A percentile compares a stretch with the other conserved stretches of the same genome.
These are phyloP conservation scores for Aspergillus quadrilineatus DNA, from an alignment of 2,329 filamentous ascomycete species.

Conservation along the genomic window DNA sequence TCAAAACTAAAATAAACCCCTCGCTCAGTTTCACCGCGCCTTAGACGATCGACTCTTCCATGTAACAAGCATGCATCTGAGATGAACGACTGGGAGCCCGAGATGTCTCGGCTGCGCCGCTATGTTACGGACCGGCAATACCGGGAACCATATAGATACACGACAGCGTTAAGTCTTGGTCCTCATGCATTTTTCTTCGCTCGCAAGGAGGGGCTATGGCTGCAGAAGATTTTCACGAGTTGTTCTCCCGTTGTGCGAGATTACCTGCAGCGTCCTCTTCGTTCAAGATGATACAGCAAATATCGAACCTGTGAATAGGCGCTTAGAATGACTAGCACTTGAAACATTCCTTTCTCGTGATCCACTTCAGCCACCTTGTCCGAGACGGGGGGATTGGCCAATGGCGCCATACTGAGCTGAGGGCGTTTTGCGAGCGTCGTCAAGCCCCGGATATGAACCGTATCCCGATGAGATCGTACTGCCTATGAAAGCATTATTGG, in stretches of 20 bases:
- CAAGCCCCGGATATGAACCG: conserved; percentile 26
- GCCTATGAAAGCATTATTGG: conserved; percentile 38
- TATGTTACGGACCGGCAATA: not conserved
- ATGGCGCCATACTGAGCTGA: conserved; percentile 41
- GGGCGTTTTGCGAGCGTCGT: conserved; percentile 26
- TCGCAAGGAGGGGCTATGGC: not conserved
- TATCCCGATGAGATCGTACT: conserved; percentile 30
- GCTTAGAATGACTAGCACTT: not conserved
- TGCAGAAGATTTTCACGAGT: not conserved
- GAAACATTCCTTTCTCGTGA: not conserved
- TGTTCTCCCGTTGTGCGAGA: not conserved
- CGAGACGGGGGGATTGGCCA: conserved; percentile 49
- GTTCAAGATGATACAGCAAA: not conserved
- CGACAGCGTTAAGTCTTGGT: not conserved
- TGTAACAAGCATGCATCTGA: not conserved
- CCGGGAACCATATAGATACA: not conserved
- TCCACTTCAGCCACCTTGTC: conserved; percentile 46
- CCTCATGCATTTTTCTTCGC: not conserved
- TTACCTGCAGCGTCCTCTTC: not conserved
- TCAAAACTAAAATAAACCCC: not conserved
- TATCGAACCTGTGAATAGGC: not conserved
- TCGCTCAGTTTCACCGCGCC: not conserved
- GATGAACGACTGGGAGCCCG: not conserved
- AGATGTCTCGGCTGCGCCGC: not conserved
- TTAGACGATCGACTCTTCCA: not conserved